Base-by-base conservation (phyloP, 2,329 filamentous ascomycete species). In the Cercospora zeina region DNA sequence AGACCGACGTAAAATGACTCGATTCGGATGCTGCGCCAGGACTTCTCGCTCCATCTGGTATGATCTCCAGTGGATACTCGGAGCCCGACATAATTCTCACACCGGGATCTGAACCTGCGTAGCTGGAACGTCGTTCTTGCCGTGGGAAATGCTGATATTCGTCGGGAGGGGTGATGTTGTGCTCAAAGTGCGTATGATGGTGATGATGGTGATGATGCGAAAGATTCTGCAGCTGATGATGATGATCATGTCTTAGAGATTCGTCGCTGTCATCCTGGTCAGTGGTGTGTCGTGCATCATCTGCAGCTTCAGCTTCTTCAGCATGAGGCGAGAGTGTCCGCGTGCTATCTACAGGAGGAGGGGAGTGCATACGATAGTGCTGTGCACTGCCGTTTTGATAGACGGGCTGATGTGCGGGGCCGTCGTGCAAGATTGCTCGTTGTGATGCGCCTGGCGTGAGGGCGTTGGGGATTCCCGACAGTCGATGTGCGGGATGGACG, bases 1-100 rank as follows among this genome's bases (percentile, higher is more conserved):
- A 93, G 50, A 97, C 89, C 10, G 90, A 95, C 1, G 93, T 97
- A 77, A 96, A 97, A 69, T 89, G 90, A 50, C 88, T 93, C 24
- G 86, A 84, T 72, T 96, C 91, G 65, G 89, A 93, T 10, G 76
- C 78, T 8, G 65, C 69, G 19, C 63, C 68, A 1, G 90, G 92
- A 70, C 87, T 93, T 70, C 89, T 84, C 49, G 83, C 79, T 53
- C 82, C 83, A 66, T 84, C 83, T 47, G 83, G 84, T 36, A 88
- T 73, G 65, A 89, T 86, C 65, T 92, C 89, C 67, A 87, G 14
- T 1, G 39, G 51, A 36, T 60, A 60, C 30, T 34, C 58, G 13
- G 47, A 21, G 30, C 49, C 57, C 31, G 55, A 82, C 5, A 58
- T 14, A 10, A 31, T 36, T 5, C 56, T 47, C 11, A 58, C 45